Percentiles rank a stretch among this genome's conserved stretches.
phyloP scores from a whole-genome alignment of 1,284 basidiomycete genomes.

The Ceratobasidium sp. region DNA sequence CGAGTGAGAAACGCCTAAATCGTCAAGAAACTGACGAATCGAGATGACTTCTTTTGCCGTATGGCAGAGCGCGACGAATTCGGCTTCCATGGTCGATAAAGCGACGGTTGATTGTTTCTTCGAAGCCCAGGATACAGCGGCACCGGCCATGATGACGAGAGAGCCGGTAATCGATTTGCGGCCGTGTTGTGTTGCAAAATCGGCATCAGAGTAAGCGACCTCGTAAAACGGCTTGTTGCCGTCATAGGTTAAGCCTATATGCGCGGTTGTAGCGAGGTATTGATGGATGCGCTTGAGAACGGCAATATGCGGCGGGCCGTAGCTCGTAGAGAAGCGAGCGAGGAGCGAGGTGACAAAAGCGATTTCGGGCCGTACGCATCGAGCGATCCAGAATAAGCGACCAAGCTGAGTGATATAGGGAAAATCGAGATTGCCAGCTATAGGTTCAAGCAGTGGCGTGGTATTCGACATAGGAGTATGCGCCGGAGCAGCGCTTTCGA shows the following conservation, averaged over 20 bases:
- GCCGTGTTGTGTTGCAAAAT: conserved; percentile 55
- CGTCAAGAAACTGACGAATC: conserved; percentile 43
- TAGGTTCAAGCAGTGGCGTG: conserved; percentile 4
- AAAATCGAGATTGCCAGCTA: not conserved
- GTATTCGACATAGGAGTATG: conserved; percentile 15
- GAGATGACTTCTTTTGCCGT: conserved; percentile 41
- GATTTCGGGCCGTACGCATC: conserved; percentile 24
- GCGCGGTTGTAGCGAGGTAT: conserved; percentile 18
- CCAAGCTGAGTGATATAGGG: conserved; percentile 28
- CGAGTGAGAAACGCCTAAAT: not conserved
- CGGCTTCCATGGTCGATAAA: conserved; percentile 46
- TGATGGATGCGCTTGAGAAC: conserved; percentile 18
- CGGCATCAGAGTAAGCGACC: conserved; percentile 28
- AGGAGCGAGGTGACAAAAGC: conserved; percentile 9
- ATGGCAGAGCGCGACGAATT: conserved; percentile 29
- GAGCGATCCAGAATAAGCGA: conserved; percentile 23
- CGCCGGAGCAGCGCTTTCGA: conserved; percentile 19
- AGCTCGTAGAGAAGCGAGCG: conserved; percentile 13
- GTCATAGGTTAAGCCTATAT: conserved; percentile 19
- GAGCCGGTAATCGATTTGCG: conserved; percentile 56
- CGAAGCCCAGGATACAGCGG: conserved; percentile 58
- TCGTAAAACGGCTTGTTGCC: conserved; percentile 38
- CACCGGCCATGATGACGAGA: conserved; percentile 44
- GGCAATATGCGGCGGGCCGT: not conserved
- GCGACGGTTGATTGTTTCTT: conserved; percentile 47